phyloP scores from a whole-genome alignment of 768 basidiomycete genomes.

The Agaricus subrufescens region DNA sequence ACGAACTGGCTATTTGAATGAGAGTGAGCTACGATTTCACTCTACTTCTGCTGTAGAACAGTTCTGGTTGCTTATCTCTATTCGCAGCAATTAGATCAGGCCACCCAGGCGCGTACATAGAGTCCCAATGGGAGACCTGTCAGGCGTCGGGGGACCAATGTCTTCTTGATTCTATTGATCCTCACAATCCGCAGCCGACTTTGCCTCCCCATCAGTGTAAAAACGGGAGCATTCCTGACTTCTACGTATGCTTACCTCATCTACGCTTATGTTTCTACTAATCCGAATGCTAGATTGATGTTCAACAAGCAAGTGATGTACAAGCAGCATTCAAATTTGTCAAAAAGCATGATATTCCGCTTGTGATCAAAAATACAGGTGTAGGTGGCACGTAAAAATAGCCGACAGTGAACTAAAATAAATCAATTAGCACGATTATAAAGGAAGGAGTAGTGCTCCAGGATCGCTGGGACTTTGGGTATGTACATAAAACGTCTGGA shows the following conservation, averaged over 20 bases:
- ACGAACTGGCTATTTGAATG: conserved; percentile 13
- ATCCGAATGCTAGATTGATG: conserved; percentile 31
- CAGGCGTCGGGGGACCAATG: conserved; percentile 41
- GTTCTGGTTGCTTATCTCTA: not conserved
- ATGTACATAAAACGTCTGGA: conserved; percentile 3
- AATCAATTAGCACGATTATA: conserved; percentile 39
- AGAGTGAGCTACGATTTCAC: conserved; percentile 8
- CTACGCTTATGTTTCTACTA: conserved; percentile 1
- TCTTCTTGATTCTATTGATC: conserved; percentile 35
- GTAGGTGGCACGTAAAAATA: conserved; percentile 22
- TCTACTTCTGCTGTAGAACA: not conserved
- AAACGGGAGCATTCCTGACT: conserved; percentile 31
- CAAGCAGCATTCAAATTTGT: conserved; percentile 40
- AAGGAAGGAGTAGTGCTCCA: conserved; percentile 41
- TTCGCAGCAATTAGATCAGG: conserved; percentile 12
- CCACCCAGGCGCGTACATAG: conserved; percentile 16
- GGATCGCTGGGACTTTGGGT: conserved; percentile 43
- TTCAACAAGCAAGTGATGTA: conserved; percentile 33
- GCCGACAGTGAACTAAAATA: not conserved
- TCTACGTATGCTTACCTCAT: conserved; percentile 24
- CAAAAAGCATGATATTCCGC: conserved; percentile 29
- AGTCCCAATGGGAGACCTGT: conserved; percentile 53
- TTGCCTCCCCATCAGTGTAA: conserved; percentile 26
- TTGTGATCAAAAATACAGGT: conserved; percentile 50
- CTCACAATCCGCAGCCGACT: conserved; percentile 20